A percentile compares a stretch with the other conserved stretches of the same genome.
phyloP scores from a whole-genome alignment of 2,329 filamentous ascomycete species.

The Phaeosphaeriaceae sp. region DNA sequence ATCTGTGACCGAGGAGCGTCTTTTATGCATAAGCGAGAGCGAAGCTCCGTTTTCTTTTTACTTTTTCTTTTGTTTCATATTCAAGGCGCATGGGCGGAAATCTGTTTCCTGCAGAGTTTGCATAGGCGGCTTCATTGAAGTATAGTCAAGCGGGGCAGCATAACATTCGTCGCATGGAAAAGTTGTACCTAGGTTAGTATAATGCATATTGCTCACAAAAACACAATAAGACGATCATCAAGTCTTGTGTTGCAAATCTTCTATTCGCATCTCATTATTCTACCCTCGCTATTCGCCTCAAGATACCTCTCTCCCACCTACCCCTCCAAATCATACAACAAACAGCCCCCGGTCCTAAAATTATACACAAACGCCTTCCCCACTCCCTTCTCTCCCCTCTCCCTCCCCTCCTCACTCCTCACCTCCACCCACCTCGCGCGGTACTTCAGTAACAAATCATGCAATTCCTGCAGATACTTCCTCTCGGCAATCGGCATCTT shows the following conservation, averaged over 20 bases:
- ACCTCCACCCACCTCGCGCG: conserved; percentile 63
- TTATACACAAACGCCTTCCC: conserved; percentile 90
- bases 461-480: conserved; percentile 82
- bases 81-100: neutral
- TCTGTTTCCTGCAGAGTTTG: neutral
- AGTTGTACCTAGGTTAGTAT: neutral
- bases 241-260: neutral
- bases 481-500: conserved; percentile 77
- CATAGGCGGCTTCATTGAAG: neutral
- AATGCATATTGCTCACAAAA: neutral
- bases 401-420: conserved; percentile 33
- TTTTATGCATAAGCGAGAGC: neutral
- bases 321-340: conserved; percentile 79
- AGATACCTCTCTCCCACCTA: conserved; percentile 3
- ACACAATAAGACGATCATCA: neutral
- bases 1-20: neutral
- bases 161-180: neutral
- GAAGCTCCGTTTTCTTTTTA: neutral
- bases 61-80: neutral
- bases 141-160: neutral
- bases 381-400: conserved; percentile 59
- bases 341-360: conserved; percentile 81
- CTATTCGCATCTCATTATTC: neutral
- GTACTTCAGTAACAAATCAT: conserved; percentile 74
- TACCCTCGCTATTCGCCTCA: neutral